Conservation (phyloP, 495 filamentous ascomycete species). For the Aspergillus diversus region DNA sequence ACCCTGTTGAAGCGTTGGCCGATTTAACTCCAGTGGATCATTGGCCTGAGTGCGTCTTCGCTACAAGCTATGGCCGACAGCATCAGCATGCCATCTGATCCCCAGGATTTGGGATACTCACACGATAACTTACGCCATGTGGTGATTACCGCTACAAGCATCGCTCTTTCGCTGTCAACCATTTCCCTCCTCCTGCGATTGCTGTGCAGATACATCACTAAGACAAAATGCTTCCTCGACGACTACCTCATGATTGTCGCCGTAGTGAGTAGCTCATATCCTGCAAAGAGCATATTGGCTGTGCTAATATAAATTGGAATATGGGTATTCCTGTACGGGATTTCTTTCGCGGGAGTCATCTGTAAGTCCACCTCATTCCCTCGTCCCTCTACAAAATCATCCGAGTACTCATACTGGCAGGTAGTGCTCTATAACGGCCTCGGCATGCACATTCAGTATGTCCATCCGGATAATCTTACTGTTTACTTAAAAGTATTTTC, state of each 20-base stretch:
- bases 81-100: background rate
- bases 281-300: background rate
- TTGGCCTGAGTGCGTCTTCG: background rate
- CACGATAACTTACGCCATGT: conserved; percentile 18
- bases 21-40: background rate
- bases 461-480: conserved; percentile 8
- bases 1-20: background rate
- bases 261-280: conserved; percentile 7
- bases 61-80: background rate
- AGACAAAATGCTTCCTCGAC: conserved; percentile 23
- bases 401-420: background rate
- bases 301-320: background rate
- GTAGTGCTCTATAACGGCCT: conserved; percentile 25
- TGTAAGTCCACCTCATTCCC: conserved; percentile 8
- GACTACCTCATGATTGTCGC: conserved; percentile 24
- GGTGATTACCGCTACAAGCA: conserved; percentile 18
- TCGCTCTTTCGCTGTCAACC: conserved; percentile 22
- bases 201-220: conserved; percentile 16
- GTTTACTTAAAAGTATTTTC: conserved; percentile 22
- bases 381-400: background rate
- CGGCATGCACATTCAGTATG: conserved; percentile 19
- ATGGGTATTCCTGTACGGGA: conserved; percentile 20
- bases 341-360: conserved; percentile 22
- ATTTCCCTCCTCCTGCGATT: conserved; percentile 18
- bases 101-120: conserved; percentile 4